These are phyloP conservation scores for Pseudogymnoascus sp. DNA, from an alignment of 2,329 filamentous ascomycete genomes.

Conservation along the genomic window DNA sequence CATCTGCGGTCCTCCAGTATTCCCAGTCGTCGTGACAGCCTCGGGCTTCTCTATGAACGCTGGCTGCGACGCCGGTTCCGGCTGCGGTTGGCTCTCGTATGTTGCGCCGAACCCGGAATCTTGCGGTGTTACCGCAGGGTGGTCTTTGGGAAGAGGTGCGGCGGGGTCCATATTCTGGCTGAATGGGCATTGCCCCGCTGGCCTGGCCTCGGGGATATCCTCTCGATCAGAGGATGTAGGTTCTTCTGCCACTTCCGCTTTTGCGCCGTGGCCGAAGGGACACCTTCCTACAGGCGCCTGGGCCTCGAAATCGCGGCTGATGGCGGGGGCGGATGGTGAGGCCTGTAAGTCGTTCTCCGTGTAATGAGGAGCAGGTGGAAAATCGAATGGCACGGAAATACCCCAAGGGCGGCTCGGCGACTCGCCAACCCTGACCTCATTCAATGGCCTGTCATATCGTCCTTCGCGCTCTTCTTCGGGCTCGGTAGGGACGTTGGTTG, in stretches of 20 bases:
- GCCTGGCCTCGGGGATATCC: constrained; percentile 10
- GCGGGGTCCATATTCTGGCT: constrained; percentile 31
- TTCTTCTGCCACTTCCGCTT: constrained; percentile 12
- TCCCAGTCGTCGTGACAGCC: constrained; percentile 16
- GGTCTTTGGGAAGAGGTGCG: not conserved
- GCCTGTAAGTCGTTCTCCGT: constrained; percentile 35
- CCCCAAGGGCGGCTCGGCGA: constrained; percentile 91
- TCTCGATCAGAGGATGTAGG: not conserved
- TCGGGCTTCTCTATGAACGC: not conserved
- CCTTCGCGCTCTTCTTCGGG: constrained; percentile 54
- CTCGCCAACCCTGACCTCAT: constrained; percentile 88
- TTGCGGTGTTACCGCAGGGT: constrained; percentile 9
- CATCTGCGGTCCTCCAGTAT: constrained; percentile 51
- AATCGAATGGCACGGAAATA: constrained; percentile 66
- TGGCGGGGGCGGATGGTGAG: constrained; percentile 49
- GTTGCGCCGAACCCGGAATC: not conserved
- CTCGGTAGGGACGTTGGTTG: constrained; percentile 29
- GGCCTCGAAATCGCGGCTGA: constrained; percentile 21
- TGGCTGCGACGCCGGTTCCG: not conserved
- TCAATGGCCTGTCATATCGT: constrained; percentile 76
- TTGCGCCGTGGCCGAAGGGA: constrained; percentile 39
- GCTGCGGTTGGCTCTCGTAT: not conserved
- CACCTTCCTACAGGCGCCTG: constrained; percentile 40
- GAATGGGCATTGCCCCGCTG: constrained; percentile 23
- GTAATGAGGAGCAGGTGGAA: constrained; percentile 28